Evolutionary conservation across 164 flowering plant genomes (phyloP), one percentile per base, ranked within the genome.

Genomic region (Cinnamomum chago): DNA sequence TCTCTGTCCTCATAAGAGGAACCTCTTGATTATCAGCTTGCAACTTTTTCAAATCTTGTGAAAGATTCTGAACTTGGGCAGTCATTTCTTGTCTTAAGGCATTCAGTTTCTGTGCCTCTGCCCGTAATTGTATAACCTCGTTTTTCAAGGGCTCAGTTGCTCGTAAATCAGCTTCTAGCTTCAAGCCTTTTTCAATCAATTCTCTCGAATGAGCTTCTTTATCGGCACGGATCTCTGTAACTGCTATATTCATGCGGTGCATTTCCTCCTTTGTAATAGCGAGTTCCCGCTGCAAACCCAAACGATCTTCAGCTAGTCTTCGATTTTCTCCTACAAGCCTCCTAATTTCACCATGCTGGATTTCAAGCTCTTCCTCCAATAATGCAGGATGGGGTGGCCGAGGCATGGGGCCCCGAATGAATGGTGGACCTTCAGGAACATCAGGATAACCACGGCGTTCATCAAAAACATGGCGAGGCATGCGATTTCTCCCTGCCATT

Each of bases 341-440:
- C 72, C 81, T 84, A 33, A 87, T 86, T 33, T 90, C 92, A 72
- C 82, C 79, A 62, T 75, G 83, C 70, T 84, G 89, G 58, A 88
- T 76, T 68, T 87, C 88, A 73, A 90, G 82, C 77, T 88, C 91
- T 77, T 90, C 95, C 77, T 89, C 92, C 81, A 89, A 76, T 50
- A 76, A 79, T 2, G 80, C 83, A 65, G 88, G 88, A 70, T 87
- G 86, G 67, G 82, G 73, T 27, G 86, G 87, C n/a, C 77, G 72
- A 35, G 78, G 84, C 40, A 79, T 79, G 20, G 82, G 85, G 52
- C 86, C 86, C 40, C 80, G 86, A 20, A 76, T 60, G 66, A 82
- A 72, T 10, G 73, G 82, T 20, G 86, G 90, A 50, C 76, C 86
- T 75, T 85, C 81, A 68, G 73, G 83, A 52, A 70, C 18, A 17